Percentiles rank a stretch among this genome's conserved stretches.
phyloP scores from a whole-genome alignment of 1,284 basidiomycete genomes.

The Hypsizygus ulmarius region DNA sequence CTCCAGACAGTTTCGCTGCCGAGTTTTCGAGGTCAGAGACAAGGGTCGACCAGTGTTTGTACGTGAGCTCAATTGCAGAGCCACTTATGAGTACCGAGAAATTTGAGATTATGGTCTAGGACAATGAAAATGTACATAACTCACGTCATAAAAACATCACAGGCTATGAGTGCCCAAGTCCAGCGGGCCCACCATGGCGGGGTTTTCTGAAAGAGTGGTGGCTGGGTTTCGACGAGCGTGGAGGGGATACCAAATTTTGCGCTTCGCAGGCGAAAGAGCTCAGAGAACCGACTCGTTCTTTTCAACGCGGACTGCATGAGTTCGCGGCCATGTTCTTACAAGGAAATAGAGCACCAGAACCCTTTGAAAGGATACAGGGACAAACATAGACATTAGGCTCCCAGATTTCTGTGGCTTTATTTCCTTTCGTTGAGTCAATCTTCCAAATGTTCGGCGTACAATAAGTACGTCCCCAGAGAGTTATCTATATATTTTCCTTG shows the following conservation, averaged over 20 bases:
- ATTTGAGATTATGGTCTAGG: not conserved
- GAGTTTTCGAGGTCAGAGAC: conserved; percentile 22
- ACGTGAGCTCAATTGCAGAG: conserved; percentile 29
- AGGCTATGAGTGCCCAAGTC: conserved; percentile 28
- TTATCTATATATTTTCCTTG: no score
- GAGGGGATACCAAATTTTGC: conserved; percentile 10
- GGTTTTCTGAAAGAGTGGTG: conserved; percentile 25
- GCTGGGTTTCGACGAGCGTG: conserved; percentile 8
- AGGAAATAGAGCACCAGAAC: not conserved
- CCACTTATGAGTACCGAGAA: conserved; percentile 16
- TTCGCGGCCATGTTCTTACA: not conserved
- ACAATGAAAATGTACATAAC: conserved; percentile 13
- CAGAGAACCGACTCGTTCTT: conserved; percentile 12
- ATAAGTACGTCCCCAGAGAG: not conserved
- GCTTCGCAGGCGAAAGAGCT: conserved; percentile 15
- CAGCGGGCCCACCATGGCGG: conserved; percentile 32
- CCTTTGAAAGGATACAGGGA: conserved; percentile 6
- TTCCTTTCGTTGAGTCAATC: no score
- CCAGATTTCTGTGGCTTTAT: no score
- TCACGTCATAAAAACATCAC: conserved; percentile 32
- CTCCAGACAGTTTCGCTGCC: conserved; percentile 13
- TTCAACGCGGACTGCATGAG: conserved; percentile 13
- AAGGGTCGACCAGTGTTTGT: conserved; percentile 27
- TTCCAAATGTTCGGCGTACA: not conserved
- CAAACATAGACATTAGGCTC: conserved; percentile 1